phyloP scores from a whole-genome alignment of 257 asterid species.

The Paulownia fortunei region DNA sequence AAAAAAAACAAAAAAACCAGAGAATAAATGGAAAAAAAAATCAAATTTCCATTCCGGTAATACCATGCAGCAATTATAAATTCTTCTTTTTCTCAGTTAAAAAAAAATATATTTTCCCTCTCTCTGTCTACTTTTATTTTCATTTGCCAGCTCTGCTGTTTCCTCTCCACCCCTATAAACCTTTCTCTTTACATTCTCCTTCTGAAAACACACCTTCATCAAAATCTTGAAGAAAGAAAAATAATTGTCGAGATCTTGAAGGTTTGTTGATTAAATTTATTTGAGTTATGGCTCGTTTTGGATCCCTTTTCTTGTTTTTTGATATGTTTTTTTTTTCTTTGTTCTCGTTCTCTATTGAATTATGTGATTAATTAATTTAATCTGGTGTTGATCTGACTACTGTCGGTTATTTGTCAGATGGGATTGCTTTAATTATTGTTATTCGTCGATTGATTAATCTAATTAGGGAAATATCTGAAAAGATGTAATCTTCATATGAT shows the following conservation, averaged over 20 bases:
- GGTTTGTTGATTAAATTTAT: constrained; percentile 31
- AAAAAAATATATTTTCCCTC: not conserved
- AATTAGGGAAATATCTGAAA: constrained; percentile 16
- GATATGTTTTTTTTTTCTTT: not conserved
- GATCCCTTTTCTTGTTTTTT: constrained; percentile 1
- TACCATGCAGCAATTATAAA: constrained; percentile 41
- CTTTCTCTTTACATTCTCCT: constrained; percentile 36
- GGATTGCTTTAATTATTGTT: not conserved
- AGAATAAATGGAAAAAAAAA: not conserved
- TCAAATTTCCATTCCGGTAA: constrained; percentile 15
- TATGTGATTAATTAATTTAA: not conserved
- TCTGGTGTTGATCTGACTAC: constrained; percentile 33
- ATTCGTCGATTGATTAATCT: not conserved
- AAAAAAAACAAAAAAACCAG: not conserved
- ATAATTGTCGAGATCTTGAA: constrained; percentile 38
- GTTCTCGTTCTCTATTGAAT: not conserved
- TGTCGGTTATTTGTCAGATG: constrained; percentile 13
- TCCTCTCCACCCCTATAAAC: constrained; percentile 35
- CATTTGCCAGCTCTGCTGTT: constrained; percentile 48
- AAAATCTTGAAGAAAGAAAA: constrained; percentile 24
- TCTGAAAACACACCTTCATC: constrained; percentile 16
- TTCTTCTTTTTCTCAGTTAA: constrained; percentile 20
- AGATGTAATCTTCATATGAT: constrained; percentile 18
- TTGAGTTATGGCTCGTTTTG: not conserved
- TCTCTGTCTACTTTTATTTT: constrained; percentile 26